phyloP scores from a whole-genome alignment of 441 rosid species.

The Raphanus hybrid region DNA sequence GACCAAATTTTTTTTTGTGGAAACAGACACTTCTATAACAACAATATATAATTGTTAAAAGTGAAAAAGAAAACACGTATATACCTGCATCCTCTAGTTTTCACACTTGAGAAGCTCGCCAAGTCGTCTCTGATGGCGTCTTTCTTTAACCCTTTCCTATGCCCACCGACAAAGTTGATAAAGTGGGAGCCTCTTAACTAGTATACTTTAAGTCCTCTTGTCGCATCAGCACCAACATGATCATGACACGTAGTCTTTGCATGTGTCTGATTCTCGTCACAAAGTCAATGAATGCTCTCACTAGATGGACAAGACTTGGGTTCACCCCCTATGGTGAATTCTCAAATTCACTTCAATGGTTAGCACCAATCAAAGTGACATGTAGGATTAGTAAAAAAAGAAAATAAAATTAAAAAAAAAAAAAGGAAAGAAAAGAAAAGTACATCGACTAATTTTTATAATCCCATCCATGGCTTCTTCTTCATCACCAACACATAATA shows the following conservation, averaged over 20 bases:
- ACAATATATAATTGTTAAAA: not conserved
- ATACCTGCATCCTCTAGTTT: not conserved
- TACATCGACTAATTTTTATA: too few species aligned
- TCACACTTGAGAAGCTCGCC: not conserved
- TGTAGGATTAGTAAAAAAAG: too few species aligned
- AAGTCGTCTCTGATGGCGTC: not conserved
- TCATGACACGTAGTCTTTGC: constrained; percentile 7
- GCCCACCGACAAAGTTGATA: not conserved
- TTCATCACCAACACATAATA: too few species aligned
- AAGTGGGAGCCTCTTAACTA: not conserved
- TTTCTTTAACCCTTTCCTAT: not conserved
- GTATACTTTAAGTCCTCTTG: too few species aligned
- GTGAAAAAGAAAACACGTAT: not conserved
- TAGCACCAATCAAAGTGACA: too few species aligned
- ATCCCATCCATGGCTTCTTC: too few species aligned
- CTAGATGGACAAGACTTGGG: not conserved
- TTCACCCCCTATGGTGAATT: too few species aligned
- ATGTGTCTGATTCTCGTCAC: not conserved
- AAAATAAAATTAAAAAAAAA: too few species aligned
- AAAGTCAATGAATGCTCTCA: not conserved
- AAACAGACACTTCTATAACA: not conserved
- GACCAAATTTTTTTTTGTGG: not conserved
- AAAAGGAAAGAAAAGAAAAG: too few species aligned
- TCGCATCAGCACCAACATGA: not conserved
- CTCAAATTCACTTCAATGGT: too few species aligned